A percentile compares a stretch with the other conserved stretches of the same genome.
These are phyloP conservation scores for Guillardia theta DNA, from an alignment of 78 protist genomes.

Conservation along the genomic window DNA sequence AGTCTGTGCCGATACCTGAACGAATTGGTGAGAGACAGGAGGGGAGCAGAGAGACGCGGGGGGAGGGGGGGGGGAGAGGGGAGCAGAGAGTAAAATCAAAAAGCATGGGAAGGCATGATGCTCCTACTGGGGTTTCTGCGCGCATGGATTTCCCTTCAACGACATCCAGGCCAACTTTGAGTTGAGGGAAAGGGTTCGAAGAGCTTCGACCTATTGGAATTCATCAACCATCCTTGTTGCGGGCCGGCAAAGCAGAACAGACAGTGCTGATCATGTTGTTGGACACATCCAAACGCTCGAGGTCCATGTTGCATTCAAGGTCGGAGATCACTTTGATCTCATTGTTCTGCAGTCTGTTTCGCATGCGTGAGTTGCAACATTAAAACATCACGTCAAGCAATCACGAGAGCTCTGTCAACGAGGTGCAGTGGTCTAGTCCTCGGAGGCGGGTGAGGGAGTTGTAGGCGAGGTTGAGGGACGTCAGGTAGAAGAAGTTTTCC, in stretches of 20 bases:
- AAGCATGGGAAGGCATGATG: neutral
- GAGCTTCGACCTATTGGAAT: neutral
- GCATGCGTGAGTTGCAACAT: neutral
- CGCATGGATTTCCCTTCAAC: neutral
- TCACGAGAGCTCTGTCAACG: neutral
- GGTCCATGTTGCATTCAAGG: neutral
- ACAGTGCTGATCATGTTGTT: neutral
- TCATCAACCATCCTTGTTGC: neutral
- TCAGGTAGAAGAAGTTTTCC: neutral
- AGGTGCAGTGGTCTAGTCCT: slow-evolving; percentile 6
- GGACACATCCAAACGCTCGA: neutral
- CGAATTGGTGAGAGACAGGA: neutral
- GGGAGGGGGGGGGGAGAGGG: neutral
- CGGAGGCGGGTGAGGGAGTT: neutral
- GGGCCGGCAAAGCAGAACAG: neutral
- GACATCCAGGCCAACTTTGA: neutral
- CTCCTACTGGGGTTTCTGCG: neutral
- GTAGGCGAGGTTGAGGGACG: neutral
- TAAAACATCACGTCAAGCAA: neutral
- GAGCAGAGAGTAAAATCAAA: neutral
- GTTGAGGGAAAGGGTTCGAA: neutral
- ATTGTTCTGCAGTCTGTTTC: neutral
- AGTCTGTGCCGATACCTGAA: neutral
- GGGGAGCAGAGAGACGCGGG: neutral
- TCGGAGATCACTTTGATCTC: neutral